Conservation (phyloP, 148 eudicot genomes). For the Rhododendron williamsianum region DNA sequence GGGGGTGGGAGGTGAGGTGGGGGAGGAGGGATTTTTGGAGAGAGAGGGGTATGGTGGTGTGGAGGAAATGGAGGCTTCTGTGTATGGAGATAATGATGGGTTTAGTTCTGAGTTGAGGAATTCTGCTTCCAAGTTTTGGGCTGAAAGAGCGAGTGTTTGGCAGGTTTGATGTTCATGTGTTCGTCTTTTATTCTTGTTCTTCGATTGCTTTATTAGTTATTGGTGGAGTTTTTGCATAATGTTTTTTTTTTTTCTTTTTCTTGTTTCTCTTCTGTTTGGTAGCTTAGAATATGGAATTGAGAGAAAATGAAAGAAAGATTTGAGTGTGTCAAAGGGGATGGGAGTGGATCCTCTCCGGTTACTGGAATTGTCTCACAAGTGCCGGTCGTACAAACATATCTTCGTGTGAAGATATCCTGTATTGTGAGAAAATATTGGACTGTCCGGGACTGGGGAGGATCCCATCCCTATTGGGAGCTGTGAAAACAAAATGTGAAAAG, state of each 20-base stretch:
- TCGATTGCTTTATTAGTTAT: neutral
- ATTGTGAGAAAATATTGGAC: neutral
- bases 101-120: conserved; percentile 39
- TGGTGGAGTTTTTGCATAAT: neutral
- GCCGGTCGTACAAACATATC: neutral
- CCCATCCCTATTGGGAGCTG: neutral
- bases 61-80: conserved; percentile 27
- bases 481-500: neutral
- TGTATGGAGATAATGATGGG: conserved; percentile 31
- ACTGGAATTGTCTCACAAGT: neutral
- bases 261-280: conserved; percentile 5
- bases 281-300: neutral
- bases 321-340: neutral
- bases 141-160: conserved; percentile 53
- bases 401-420: neutral
- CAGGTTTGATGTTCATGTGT: conserved; percentile 38
- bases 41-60: conserved; percentile 21
- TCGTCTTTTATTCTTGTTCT: neutral
- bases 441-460: neutral
- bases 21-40: conserved; percentile 21
- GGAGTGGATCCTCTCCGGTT: neutral
- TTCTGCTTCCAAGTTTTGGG: conserved; percentile 57
- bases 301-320: neutral
- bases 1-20: conserved; percentile 15
- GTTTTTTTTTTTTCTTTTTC: too few species aligned